Evolutionary conservation across 2,329 filamentous ascomycete species (phyloP).

Genomic region (Ascochyta koolunga): DNA sequence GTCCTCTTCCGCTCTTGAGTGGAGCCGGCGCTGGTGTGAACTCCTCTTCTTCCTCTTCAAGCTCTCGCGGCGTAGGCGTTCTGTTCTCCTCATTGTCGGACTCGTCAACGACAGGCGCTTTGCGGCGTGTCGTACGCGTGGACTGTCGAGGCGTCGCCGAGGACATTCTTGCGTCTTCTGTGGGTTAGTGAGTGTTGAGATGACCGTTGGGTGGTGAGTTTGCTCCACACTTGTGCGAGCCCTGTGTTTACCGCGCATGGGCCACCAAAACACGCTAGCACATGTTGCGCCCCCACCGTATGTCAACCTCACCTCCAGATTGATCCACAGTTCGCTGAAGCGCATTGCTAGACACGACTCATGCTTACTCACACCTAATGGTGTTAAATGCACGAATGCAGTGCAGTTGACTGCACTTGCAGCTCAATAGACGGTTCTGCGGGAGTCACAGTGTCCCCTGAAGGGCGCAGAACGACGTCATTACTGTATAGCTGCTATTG

Average conservation of each 20-base stretch:
- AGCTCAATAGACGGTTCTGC: too few relatives aligned
- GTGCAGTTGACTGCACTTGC: neutral
- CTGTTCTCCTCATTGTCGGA: constrained; percentile 76
- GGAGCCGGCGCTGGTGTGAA: constrained; percentile 79
- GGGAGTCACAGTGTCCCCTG: too few relatives aligned
- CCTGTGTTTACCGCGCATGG: constrained; percentile 21
- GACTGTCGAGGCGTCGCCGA: constrained; percentile 58
- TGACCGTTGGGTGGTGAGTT: constrained; percentile 8
- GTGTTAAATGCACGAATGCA: neutral
- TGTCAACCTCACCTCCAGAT: neutral
- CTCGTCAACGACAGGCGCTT: constrained; percentile 73
- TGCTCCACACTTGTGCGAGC: constrained; percentile 13
- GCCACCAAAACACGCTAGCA: constrained; percentile 28
- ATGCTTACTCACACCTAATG: neutral
- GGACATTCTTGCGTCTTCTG: constrained; percentile 44
- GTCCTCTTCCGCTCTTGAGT: constrained; percentile 61
- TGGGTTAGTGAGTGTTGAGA: constrained; percentile 19
- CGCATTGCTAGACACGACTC: neutral
- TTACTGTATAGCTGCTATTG: neutral
- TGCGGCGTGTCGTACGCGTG: constrained; percentile 69
- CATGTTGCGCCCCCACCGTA: constrained; percentile 20
- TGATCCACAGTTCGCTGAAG: neutral
- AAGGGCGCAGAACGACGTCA: neutral
- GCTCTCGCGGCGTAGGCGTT: constrained; percentile 53
- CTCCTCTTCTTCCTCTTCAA: constrained; percentile 71